A percentile compares a stretch with the other conserved stretches of the same genome.
Conservation (phyloP, 2,329 filamentous ascomycete species). For the Colletotrichum tropicale region DNA sequence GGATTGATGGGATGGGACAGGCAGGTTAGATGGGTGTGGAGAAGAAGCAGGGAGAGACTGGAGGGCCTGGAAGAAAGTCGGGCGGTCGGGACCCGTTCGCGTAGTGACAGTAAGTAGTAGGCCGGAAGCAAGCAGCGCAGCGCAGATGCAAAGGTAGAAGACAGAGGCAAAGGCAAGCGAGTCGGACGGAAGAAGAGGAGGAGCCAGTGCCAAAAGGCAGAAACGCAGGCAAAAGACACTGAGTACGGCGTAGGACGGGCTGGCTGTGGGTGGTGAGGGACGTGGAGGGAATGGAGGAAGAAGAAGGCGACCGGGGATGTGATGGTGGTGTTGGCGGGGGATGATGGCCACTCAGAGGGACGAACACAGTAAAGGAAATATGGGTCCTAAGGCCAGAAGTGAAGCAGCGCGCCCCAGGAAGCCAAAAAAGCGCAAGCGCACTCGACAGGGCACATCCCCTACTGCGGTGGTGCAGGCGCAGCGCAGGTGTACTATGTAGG, state of each 20-base stretch:
- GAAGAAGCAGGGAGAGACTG: slow-evolving; percentile 19
- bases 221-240: background rate
- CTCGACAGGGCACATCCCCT: background rate
- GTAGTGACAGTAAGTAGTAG: background rate
- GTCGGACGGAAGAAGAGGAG: slow-evolving; percentile 21
- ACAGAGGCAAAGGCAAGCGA: background rate
- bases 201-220: slow-evolving; percentile 20
- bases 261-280: background rate
- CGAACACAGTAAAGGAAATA: slow-evolving; percentile 21
- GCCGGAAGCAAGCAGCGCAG: background rate
- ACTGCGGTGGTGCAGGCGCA: background rate
- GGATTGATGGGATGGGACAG: slow-evolving; percentile 11
- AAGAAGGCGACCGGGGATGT: background rate
- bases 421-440: background rate
- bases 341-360: slow-evolving; percentile 20
- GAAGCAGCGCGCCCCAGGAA: slow-evolving; percentile 17
- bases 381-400: slow-evolving; percentile 29
- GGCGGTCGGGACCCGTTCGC: slow-evolving; percentile 9
- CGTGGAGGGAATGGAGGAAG: background rate
- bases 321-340: background rate
- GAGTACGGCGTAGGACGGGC: background rate
- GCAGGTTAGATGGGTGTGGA: slow-evolving; percentile 16
- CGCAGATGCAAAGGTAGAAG: background rate
- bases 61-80: slow-evolving; percentile 1
- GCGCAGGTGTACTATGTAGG: background rate